Conservation (phyloP, 257 asterid genomes). For the Nicotiana otophora region DNA sequence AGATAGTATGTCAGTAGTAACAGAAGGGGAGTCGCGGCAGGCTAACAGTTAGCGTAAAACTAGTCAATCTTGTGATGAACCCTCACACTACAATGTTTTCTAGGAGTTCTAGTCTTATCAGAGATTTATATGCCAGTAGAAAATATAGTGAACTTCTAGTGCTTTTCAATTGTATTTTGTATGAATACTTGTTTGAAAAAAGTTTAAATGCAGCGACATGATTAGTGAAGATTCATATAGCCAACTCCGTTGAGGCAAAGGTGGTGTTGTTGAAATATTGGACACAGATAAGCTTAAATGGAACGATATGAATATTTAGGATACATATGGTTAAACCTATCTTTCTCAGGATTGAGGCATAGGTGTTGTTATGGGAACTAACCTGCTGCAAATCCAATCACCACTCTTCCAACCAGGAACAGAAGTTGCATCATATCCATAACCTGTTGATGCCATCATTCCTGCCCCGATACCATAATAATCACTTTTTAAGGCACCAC, state of each 20-base stretch:
- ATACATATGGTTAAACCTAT: no score
- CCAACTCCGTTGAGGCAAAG: neutral
- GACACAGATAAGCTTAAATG: no score
- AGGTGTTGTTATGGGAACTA: neutral
- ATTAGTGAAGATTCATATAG: neutral
- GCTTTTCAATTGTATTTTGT: neutral
- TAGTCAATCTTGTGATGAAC: no score
- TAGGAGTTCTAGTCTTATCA: no score
- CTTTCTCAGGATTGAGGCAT: no score
- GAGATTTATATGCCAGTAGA: neutral
- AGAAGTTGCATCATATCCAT: conserved; percentile 32
- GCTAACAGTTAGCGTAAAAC: no score
- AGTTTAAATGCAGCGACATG: neutral
- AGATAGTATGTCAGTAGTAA: neutral
- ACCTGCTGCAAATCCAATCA: conserved; percentile 86
- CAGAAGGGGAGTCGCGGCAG: no score
- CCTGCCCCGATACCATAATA: conserved; percentile 44
- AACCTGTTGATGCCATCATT: conserved; percentile 35
- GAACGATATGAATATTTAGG: no score
- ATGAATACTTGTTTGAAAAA: neutral
- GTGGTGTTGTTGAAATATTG: no score
- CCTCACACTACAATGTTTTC: no score
- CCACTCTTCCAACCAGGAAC: conserved; percentile 93
- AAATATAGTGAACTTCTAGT: neutral
- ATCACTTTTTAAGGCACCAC: conserved; percentile 45